Percentiles rank a stretch among this genome's conserved stretches.
Conservation (phyloP, 2,329 filamentous ascomycete species). For the Colletotrichum sublineola region DNA sequence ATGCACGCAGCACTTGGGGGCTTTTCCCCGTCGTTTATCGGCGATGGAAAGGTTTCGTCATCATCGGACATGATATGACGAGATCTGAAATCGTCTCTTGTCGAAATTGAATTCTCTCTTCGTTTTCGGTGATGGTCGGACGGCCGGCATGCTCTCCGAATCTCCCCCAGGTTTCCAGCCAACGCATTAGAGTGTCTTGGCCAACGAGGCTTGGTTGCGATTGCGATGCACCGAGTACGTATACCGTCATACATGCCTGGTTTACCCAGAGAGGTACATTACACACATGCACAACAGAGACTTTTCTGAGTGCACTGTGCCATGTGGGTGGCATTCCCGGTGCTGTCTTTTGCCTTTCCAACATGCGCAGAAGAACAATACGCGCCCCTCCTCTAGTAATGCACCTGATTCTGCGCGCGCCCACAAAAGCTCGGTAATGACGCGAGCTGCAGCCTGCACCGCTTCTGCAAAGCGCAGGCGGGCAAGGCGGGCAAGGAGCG, state of each 20-base stretch:
- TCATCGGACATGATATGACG: background rate
- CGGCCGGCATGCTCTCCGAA: background rate
- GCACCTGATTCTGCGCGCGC: background rate
- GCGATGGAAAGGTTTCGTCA: background rate
- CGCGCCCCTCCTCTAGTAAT: background rate
- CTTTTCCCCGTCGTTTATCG: background rate
- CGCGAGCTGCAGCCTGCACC: constrained; percentile 12
- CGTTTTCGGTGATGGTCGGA: background rate
- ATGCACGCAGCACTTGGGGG: background rate
- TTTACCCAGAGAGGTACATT: background rate
- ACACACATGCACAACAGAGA: background rate
- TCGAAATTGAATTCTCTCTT: background rate
- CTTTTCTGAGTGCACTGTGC: background rate
- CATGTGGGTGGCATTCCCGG: background rate
- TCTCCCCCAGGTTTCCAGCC: constrained; percentile 9
- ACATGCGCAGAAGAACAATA: background rate
- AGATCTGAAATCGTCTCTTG: background rate
- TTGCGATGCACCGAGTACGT: background rate
- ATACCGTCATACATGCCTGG: background rate
- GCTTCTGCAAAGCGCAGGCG: background rate
- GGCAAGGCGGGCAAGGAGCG: constrained; percentile 3
- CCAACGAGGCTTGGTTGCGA: constrained; percentile 10
- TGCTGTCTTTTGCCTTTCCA: constrained; percentile 1
- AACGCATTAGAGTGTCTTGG: constrained; percentile 13
- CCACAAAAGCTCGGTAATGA: constrained; percentile 23